Conservation (phyloP, 805 yeast species). For the Wickerhamiella siamensis region DNA sequence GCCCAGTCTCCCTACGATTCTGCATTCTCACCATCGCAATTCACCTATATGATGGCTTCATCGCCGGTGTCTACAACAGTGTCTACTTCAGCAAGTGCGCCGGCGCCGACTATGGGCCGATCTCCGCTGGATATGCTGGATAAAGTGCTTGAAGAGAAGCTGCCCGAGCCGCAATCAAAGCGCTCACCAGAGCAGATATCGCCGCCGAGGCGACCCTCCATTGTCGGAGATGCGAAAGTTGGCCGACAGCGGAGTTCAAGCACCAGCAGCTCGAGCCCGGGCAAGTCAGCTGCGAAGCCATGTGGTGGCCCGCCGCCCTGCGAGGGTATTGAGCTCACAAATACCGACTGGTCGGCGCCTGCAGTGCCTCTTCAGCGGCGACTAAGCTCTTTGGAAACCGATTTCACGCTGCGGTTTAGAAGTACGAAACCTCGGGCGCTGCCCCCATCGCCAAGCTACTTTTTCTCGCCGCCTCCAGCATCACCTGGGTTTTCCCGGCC, state of each 20-base stretch:
- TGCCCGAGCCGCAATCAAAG: conserved; percentile 19
- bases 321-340: conserved; percentile 13
- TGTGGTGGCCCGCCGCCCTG: background rate
- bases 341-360: conserved; percentile 17
- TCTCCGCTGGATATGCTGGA: conserved; percentile 16
- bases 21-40: conserved; percentile 3
- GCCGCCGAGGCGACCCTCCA: background rate
- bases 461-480: conserved; percentile 8
- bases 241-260: too few relatives aligned
- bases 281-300: background rate
- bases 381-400: conserved; percentile 14
- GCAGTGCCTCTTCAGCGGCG: conserved; percentile 18
- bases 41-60: background rate
- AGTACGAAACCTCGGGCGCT: conserved; percentile 27
- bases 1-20: background rate
- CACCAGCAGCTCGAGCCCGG: too few relatives aligned
- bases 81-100: background rate
- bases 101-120: background rate
- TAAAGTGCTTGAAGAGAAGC: conserved; percentile 24
- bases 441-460: conserved; percentile 39
- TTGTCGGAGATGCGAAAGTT: background rate
- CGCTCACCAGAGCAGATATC: background rate
- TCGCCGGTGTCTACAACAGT: conserved; percentile 2
- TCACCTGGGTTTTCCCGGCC: conserved; percentile 8
- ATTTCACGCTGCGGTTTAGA: conserved; percentile 13